A percentile compares a stretch with the other conserved stretches of the same genome.
These are phyloP conservation scores for Taphrina pruni DNA, from an alignment of 1,139 yeast species.

Conservation along the genomic window DNA sequence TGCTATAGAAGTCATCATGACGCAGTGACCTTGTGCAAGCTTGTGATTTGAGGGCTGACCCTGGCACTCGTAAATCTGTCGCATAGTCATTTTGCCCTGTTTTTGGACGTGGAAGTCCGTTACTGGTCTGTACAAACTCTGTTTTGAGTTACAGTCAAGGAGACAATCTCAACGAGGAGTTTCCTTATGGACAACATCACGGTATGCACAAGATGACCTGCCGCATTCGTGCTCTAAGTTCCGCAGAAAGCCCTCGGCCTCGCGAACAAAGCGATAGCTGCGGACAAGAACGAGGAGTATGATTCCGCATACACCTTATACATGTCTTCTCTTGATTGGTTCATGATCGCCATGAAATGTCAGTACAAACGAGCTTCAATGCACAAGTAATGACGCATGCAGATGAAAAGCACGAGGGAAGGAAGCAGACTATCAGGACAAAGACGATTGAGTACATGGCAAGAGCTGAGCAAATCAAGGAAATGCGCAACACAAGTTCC, in stretches of 20 bases:
- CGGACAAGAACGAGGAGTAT: conserved; percentile 86
- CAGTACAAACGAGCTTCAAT: conserved; percentile 43
- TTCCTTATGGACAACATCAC: conserved; percentile 33
- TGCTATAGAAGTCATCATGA: too few relatives aligned
- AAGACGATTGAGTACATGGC: conserved; percentile 90
- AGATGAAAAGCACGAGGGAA: conserved; percentile 85
- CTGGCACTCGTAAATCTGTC: too few relatives aligned
- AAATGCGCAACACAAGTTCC: conserved; percentile 72
- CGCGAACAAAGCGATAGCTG: conserved; percentile 92
- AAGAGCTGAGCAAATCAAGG: conserved; percentile 92
- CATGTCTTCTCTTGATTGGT: conserved; percentile 89
- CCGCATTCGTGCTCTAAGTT: background rate
- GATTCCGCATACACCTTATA: conserved; percentile 94
- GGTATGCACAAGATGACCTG: background rate
- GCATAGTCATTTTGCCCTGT: too few relatives aligned
- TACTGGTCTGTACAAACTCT: background rate
- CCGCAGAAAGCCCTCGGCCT: conserved; percentile 83
- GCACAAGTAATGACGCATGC: conserved; percentile 2
- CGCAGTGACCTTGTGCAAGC: too few relatives aligned
- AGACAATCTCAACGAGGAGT: background rate
- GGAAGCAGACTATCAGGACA: conserved; percentile 85
- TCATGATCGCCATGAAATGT: conserved; percentile 91
- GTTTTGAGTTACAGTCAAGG: background rate
- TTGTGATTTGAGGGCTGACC: too few relatives aligned
- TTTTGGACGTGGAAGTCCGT: too few relatives aligned